Percentiles rank a stretch among this genome's conserved stretches.
These are phyloP conservation scores for Mitragyna speciosa DNA, from an alignment of 257 asterid species.

Conservation along the genomic window DNA sequence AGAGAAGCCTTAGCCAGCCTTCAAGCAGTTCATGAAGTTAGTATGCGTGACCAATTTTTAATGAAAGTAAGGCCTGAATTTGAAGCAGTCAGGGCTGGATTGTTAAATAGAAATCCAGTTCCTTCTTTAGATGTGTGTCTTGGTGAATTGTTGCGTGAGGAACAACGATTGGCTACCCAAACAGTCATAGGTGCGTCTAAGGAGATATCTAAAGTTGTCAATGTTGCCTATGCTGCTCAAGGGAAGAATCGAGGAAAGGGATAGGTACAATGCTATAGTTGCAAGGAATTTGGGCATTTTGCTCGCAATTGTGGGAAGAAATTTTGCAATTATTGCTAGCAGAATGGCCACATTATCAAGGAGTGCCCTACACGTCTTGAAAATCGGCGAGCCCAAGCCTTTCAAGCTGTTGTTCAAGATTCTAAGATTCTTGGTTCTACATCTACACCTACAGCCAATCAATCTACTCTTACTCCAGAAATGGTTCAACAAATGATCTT, in stretches of 20 bases:
- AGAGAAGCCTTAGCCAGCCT: background rate
- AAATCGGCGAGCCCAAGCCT: background rate
- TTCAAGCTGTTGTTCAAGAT: no score
- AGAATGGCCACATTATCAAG: constrained; percentile 9
- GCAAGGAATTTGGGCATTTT: constrained; percentile 13
- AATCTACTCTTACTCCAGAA: background rate
- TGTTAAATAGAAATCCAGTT: background rate
- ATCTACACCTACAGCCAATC: background rate
- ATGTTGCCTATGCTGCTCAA: background rate
- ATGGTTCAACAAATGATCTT: constrained; percentile 17
- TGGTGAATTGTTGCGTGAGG: constrained; percentile 9
- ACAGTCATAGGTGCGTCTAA: background rate
- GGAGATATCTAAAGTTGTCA: background rate
- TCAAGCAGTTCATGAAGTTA: background rate
- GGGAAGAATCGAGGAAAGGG: background rate
- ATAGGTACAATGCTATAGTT: background rate
- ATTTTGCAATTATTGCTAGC: constrained; percentile 18
- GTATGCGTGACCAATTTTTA: constrained; percentile 1
- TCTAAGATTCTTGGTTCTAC: no score
- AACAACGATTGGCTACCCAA: constrained; percentile 1
- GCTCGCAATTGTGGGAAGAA: background rate
- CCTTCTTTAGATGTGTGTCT: constrained; percentile 8
- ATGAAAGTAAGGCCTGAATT: constrained; percentile 11
- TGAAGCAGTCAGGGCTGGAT: background rate
- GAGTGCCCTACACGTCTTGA: background rate